Evolutionary conservation across 305 asterid genomes (phyloP), one percentile per base, ranked within the genome.

Genomic region (Solanum aculeatissimum): DNA sequence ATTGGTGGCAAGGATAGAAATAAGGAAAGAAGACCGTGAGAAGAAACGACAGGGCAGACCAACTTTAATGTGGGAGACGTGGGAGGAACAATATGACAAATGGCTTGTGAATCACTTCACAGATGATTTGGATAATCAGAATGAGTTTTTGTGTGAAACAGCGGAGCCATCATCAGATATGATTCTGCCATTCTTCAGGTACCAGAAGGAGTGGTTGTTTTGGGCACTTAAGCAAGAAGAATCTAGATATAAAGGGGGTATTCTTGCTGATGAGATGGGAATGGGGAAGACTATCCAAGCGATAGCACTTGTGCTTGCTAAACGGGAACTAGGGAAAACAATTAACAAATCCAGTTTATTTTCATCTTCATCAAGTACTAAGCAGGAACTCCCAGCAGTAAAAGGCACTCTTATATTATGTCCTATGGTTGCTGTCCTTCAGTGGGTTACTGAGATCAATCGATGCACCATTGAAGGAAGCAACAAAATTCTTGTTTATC

Each of bases 231-330:
- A 89, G 86, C 98, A 95, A 90, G 99, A 96, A 89, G 97, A 92
- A 82, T 95, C 97, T 88, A 9, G 89, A 84, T 80, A 88, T 43
- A 88, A 90, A 87, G 98, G 98, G 83, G 98, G 99, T 84, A 96
- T 95, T 82, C 97, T 96, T 85, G 98, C 99, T 7, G 99, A 96
- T 86, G 99, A 96, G 89, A 95, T 95, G 99, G 99, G 98, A 25
- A 96, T 96, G 99, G 99, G 99, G 43, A 96, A 96, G 91, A 96
- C 99, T 32, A 93, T 93, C 83, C 98, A 96, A 89, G 98, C 97
- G 38, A 96, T 96, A 87, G 92, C 98, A 40, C 98, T 96, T 60
- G 99, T 96, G 87, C 95, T 95, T 86, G 89, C 91, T 60, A 96
- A 96, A 88, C 88, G 95, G 82, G 93, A 90, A 86, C 70, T 95